These are phyloP conservation scores for Rhizoctonia solani DNA, from an alignment of 1,284 basidiomycete genomes.

Conservation along the genomic window DNA sequence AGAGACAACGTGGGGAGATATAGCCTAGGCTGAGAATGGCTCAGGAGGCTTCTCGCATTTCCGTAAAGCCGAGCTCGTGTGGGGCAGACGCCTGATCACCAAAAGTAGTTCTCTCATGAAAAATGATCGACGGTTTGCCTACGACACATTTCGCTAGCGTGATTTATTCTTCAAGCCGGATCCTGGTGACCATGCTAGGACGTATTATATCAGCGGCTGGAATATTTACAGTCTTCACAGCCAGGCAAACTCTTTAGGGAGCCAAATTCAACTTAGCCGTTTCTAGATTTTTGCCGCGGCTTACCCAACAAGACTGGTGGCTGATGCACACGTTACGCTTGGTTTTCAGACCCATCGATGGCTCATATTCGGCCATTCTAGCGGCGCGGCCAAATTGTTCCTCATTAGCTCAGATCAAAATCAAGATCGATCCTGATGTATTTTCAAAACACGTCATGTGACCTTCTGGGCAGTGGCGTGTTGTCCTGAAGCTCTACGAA, in stretches of 20 bases:
- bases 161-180: too few species aligned
- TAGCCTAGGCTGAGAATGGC: not conserved
- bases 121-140: not conserved
- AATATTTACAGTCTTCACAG: too few species aligned
- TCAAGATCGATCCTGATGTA: not conserved
- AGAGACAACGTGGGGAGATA: not conserved
- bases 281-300: too few species aligned
- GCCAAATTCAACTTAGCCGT: too few species aligned
- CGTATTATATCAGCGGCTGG: too few species aligned
- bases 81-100: not conserved
- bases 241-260: too few species aligned
- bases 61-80: not conserved
- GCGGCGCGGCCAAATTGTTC: not conserved
- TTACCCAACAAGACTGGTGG: too few species aligned
- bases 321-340: too few species aligned
- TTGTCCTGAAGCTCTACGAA: too few species aligned
- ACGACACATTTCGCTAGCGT: not conserved
- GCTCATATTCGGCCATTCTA: too few species aligned
- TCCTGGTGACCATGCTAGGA: too few species aligned
- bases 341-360: too few species aligned
- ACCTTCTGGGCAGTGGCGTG: constrained; percentile 21
- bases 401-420: not conserved
- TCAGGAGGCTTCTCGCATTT: not conserved
- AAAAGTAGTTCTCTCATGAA: not conserved
- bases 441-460: constrained; percentile 18